Evolutionary conservation across 2,329 filamentous ascomycete species (phyloP).

Genomic region (Biscogniauxia marginata): DNA sequence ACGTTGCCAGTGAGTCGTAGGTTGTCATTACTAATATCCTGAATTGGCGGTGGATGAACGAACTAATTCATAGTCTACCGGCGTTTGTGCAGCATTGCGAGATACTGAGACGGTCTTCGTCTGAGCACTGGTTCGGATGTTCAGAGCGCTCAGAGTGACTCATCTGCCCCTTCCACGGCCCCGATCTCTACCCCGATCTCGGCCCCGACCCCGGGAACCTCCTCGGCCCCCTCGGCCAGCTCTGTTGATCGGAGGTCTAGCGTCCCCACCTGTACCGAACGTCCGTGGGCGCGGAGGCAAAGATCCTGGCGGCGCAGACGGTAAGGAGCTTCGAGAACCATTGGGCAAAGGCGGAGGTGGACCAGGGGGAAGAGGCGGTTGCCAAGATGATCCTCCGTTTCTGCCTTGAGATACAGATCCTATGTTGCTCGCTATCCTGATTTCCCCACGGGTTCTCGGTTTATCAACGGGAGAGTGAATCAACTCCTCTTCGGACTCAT

Average conservation of each 20-base stretch:
- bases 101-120: background rate
- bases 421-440: constrained; percentile 31
- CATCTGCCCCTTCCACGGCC: constrained; percentile 1
- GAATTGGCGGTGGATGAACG: too few relatives aligned
- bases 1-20: too few relatives aligned
- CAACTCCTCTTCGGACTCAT: constrained; percentile 34
- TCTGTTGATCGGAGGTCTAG: background rate
- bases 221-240: constrained; percentile 34
- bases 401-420: constrained; percentile 3
- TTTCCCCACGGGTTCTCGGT: constrained; percentile 19
- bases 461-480: constrained; percentile 28
- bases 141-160: background rate
- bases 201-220: constrained; percentile 2
- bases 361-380: constrained; percentile 22
- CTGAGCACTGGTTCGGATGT: background rate
- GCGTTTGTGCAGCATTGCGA: background rate
- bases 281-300: constrained; percentile 17
- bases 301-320: constrained; percentile 15
- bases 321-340: constrained; percentile 8
- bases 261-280: constrained; percentile 2
- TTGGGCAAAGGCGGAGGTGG: constrained; percentile 13
- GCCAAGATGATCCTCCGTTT: constrained; percentile 10
- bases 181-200: constrained; percentile 1
- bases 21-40: too few relatives aligned
- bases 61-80: too few relatives aligned